Evolutionary conservation across 2,329 filamentous ascomycete genomes (phyloP).

Genomic region (Fusarium lateritium): DNA sequence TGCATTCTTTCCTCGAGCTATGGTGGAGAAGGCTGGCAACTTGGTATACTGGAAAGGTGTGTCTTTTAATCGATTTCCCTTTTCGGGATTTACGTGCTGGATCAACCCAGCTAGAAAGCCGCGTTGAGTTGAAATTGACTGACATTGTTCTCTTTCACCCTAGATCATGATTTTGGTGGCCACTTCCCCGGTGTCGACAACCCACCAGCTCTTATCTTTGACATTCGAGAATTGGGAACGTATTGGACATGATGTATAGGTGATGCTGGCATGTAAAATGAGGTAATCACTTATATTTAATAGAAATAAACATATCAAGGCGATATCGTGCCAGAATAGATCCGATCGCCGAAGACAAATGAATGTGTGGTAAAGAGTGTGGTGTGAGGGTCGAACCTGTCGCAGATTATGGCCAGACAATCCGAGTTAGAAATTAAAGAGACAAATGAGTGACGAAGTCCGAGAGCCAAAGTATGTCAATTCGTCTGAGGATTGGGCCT

Average conservation of each 20-base stretch:
- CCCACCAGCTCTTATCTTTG: constrained; percentile 14
- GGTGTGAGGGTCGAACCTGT: too few relatives aligned
- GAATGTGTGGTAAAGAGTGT: too few relatives aligned
- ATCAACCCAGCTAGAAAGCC: neutral
- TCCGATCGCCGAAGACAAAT: too few relatives aligned
- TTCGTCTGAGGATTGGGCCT: too few relatives aligned
- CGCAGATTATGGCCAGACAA: too few relatives aligned
- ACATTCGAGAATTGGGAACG: constrained; percentile 14
- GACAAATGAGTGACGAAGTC: too few relatives aligned
- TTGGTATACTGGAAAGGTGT: constrained; percentile 29
- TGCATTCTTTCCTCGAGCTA: constrained; percentile 29
- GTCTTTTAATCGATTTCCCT: neutral
- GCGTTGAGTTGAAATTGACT: neutral
- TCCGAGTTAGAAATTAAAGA: too few relatives aligned
- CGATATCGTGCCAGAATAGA: too few relatives aligned
- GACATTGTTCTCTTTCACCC: neutral
- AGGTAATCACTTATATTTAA: too few relatives aligned
- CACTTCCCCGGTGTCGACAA: constrained; percentile 27
- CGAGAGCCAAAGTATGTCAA: too few relatives aligned
- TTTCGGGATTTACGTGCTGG: neutral
- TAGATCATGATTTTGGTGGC: constrained; percentile 31
- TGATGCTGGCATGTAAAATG: neutral
- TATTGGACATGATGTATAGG: neutral
- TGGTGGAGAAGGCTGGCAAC: constrained; percentile 35
- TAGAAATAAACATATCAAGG: too few relatives aligned